Conservation (phyloP, 225 moss, liverwort and hornwort genomes). For the Pseudoscleropodium purum region DNA sequence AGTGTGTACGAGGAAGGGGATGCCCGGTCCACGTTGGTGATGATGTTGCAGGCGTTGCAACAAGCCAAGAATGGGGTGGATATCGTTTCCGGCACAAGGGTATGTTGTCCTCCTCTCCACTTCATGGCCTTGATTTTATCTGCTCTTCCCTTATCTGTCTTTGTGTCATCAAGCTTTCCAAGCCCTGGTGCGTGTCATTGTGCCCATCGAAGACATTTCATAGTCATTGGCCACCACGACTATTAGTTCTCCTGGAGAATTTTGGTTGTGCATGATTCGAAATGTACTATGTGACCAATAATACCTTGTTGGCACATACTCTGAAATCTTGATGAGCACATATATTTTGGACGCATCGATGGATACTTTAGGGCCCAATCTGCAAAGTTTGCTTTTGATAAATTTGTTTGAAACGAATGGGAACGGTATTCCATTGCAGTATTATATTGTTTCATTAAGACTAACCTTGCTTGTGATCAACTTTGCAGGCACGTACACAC, state of each 20-base stretch:
- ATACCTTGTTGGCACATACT: neutral
- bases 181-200: neutral
- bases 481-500: conserved; percentile 81
- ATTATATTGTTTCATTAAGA: neutral
- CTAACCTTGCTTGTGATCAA: neutral
- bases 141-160: neutral
- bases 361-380: neutral
- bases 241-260: neutral
- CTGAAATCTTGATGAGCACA: neutral
- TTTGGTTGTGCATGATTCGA: neutral
- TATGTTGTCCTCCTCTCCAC: conserved; percentile 13
- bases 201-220: neutral
- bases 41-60: conserved; percentile 95
- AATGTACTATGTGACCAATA: neutral
- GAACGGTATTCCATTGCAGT: neutral
- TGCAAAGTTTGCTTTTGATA: neutral
- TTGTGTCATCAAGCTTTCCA: neutral
- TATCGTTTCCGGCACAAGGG: conserved; percentile 93
- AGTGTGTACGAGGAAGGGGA: conserved; percentile 99
- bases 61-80: conserved; percentile 96
- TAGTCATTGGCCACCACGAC: neutral
- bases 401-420: neutral
- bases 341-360: neutral
- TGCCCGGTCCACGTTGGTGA: conserved; percentile 78
- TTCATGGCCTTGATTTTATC: neutral